Percentiles rank a stretch among this genome's conserved stretches.
phyloP scores from a whole-genome alignment of 495 filamentous ascomycete genomes.

The Penicillium turbatum region DNA sequence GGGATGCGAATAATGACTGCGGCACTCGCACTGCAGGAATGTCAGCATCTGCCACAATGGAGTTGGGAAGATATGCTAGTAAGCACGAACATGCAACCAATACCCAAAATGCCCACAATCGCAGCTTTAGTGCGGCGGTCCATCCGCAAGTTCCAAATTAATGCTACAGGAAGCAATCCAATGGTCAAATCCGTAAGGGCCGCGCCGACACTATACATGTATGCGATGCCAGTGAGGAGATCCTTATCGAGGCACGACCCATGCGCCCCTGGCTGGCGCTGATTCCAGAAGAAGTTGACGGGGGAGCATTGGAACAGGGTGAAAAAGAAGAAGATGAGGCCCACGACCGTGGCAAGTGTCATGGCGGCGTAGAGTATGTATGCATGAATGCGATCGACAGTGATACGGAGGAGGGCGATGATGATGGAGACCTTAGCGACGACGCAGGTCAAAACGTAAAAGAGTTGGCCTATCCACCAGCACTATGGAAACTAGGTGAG shows the following conservation, averaged over 20 bases:
- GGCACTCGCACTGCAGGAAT: constrained; percentile 25
- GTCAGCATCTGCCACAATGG: constrained; percentile 6
- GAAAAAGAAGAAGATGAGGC: constrained; percentile 31
- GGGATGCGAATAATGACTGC: constrained; percentile 38
- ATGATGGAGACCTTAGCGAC: constrained; percentile 36
- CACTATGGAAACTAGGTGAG: constrained; percentile 12
- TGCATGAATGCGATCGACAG: constrained; percentile 23
- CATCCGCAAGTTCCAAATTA: constrained; percentile 33
- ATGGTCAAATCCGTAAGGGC: constrained; percentile 36
- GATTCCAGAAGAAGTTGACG: constrained; percentile 33
- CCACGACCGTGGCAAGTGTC: constrained; percentile 18
- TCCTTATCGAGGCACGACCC: constrained; percentile 29
- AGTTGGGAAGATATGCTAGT: not conserved
- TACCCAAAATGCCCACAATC: constrained; percentile 25
- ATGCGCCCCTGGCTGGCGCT: not conserved
- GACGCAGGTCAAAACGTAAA: constrained; percentile 34
- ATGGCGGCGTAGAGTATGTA: constrained; percentile 33
- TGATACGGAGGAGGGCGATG: constrained; percentile 37
- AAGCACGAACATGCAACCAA: constrained; percentile 33
- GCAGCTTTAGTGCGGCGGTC: constrained; percentile 26
- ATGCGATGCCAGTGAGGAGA: constrained; percentile 26
- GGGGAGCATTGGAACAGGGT: constrained; percentile 37
- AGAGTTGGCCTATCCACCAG: constrained; percentile 32
- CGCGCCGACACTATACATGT: constrained; percentile 35
- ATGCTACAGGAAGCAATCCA: constrained; percentile 28